These are phyloP conservation scores for Talaromyces nanjingensis DNA, from an alignment of 495 filamentous ascomycete species.

Conservation along the genomic window DNA sequence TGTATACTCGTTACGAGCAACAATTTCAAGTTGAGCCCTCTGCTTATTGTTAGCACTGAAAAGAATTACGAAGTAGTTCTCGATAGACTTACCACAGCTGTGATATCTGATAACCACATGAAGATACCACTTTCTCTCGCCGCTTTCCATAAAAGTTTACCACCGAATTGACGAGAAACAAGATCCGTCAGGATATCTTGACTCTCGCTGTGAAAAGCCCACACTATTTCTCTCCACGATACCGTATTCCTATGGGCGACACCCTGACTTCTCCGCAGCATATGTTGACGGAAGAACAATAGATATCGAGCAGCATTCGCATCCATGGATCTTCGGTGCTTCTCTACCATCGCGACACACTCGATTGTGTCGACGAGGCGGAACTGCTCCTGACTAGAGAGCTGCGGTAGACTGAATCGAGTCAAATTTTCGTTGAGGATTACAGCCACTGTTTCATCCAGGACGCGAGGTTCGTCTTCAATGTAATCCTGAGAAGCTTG, in stretches of 20 bases:
- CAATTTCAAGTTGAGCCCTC: slow-evolving; percentile 75
- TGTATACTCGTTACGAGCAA: slow-evolving; percentile 91
- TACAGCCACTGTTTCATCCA: slow-evolving; percentile 66
- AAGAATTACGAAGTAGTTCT: too few relatives aligned
- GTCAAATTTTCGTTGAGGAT: slow-evolving; percentile 74
- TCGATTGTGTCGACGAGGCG: slow-evolving; percentile 82
- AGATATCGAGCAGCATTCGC: slow-evolving; percentile 88
- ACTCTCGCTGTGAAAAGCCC: slow-evolving; percentile 86
- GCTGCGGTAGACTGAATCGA: slow-evolving; percentile 65
- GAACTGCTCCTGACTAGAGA: slow-evolving; percentile 85
- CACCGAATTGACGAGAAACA: slow-evolving; percentile 72
- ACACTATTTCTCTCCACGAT: slow-evolving; percentile 89
- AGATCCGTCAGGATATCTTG: slow-evolving; percentile 91
- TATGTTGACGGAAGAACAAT: slow-evolving; percentile 82
- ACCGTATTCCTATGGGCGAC: slow-evolving; percentile 57
- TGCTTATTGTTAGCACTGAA: slow-evolving; percentile 36
- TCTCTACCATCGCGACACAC: slow-evolving; percentile 79
- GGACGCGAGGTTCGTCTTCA: slow-evolving; percentile 53
- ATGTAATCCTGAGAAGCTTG: slow-evolving; percentile 47
- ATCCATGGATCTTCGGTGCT: slow-evolving; percentile 86
- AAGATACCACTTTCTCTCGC: slow-evolving; percentile 86
- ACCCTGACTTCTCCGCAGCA: slow-evolving; percentile 58
- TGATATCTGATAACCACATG: slow-evolving; percentile 82
- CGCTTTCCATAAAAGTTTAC: slow-evolving; percentile 72
- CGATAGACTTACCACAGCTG: slow-evolving; percentile 66